Evolutionary conservation across 495 filamentous ascomycete species (phyloP), one percentile per base, ranked within the genome.

Genomic region (Penicillium lividum): DNA sequence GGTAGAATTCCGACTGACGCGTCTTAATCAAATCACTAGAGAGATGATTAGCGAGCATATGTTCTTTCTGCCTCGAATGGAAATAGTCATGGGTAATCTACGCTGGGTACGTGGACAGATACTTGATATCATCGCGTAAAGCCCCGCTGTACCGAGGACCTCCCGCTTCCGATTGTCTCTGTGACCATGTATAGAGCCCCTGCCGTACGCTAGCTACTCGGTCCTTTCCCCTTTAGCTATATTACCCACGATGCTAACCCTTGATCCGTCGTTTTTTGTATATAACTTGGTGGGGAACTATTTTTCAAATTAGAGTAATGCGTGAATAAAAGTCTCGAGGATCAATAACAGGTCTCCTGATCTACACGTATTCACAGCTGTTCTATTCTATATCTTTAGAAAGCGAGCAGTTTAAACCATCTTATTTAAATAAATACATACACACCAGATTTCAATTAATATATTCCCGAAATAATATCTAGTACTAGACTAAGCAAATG

Each of bases 1-100:
- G 49, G 45, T 53, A 48, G 57, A 59, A 47, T 15, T 47, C 15
- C 50, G 57, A 29, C 57, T 59, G 11, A 30, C 25, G 5, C 34
- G 36, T 13, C 16, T 60, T 2, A 46, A 28, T 15, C 29, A 4
- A 3, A 29, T 6, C 5, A 56, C 16, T 9, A 7, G 34, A 34
- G 53, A 56, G 9, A 27, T 46, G 16, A 18, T 55, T 1, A 47
- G 30, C n/a, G 58, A 60, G 46, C 51, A 60, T 18, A 52, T 27
- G 22, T 60, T 60, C 16, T 55, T 60, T 30, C 52, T 60, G 29
- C 58, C 53, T 18, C 45, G 58, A 13, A 31, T 55, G 16, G 46
- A 60, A 11, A 47, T 28, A 22, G 44, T 51, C 25, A 27, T 51
- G 40, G 47, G 51, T 10, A 60, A 60, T 15, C 29, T 60, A 36